Base-by-base conservation (phyloP, 2,329 filamentous ascomycete species). In the Ceratocystis cacaofunesta region DNA sequence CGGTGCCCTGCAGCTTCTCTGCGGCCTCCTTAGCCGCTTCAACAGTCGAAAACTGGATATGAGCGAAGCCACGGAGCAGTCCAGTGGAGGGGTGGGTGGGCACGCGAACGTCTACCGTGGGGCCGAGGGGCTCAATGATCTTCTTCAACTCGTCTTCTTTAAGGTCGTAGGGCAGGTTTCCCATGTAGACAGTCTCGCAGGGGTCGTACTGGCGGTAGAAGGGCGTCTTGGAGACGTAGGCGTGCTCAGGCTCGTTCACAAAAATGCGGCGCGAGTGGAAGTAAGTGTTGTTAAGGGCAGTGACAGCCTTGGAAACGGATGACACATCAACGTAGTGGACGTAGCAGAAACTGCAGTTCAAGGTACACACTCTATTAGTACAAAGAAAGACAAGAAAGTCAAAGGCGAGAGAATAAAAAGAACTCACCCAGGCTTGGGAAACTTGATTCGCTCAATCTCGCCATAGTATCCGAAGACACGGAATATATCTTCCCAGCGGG, bases 121-220 rank as follows among this genome's bases (percentile, higher is more conserved):
- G 87, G 62, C 81, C 77, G 67, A 95, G 78, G 28, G 84, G 80
- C 66, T 80, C 78, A 81, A 95, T 92, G 30, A 95, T 75, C 64
- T 85, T 80, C 75, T 92, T 91, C 64, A 96, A 79, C 71, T 95
- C 90, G 64, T 83, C 82, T 72, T 95, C 90, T 7, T 87, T 88
- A 78, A 92, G 87, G 76, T 95, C 88, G 72, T 88, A 94, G 10
- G 89, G 85, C 75, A 96, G 84, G 78, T 94, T 94, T 70, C 90
- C 90, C 70, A 96, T 83, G 78, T 88, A 95, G 43, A 95, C 77
- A 1, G 86, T 89, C 19, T 57, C 60, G 32, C 52, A 63, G 3
- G 60, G 62, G 10, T 61, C 61, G 32, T 46, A 19, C 43, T 46
- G 43, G 4, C n/a, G 30, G n/a, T 25, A 30, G 48, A 50, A 52